Evolutionary conservation across 371 early-diverging fungal genomes (phyloP).

Genomic region (Mortierella sp.): DNA sequence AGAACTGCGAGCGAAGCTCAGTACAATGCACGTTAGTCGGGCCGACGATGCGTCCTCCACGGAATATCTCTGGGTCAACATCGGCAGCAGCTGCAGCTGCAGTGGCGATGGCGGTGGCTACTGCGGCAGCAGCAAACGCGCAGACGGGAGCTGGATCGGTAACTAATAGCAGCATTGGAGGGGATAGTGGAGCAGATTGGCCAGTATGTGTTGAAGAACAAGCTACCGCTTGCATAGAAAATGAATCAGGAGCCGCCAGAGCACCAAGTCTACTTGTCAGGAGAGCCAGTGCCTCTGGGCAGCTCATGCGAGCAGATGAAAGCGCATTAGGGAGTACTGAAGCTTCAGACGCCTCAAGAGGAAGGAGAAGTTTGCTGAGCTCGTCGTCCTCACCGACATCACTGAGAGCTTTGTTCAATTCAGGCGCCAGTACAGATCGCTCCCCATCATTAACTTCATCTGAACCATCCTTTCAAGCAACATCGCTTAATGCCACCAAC

Average conservation of each 20-base stretch:
- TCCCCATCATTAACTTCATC: constrained; percentile 18
- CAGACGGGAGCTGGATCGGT: constrained; percentile 6
- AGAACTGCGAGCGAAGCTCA: constrained; percentile 46
- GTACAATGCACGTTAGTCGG: constrained; percentile 52
- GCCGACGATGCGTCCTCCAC: constrained; percentile 49
- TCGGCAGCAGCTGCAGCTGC: constrained; percentile 53
- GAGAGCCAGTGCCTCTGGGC: constrained; percentile 47
- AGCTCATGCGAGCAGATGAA: constrained; percentile 36
- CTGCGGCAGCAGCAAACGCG: constrained; percentile 37
- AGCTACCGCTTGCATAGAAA: neutral
- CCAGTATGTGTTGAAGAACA: constrained; percentile 3
- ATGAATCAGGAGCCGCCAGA: constrained; percentile 9
- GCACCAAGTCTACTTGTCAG: constrained; percentile 19
- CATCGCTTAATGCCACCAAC: neutral
- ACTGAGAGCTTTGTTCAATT: constrained; percentile 35
- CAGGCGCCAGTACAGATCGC: constrained; percentile 18
- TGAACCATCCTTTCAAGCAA: constrained; percentile 5
- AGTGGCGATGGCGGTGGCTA: constrained; percentile 44
- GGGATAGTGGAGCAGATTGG: neutral
- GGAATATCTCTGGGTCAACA: constrained; percentile 45
- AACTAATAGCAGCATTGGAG: neutral
- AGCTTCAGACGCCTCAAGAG: neutral
- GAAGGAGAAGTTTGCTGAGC: constrained; percentile 25
- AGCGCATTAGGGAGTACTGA: constrained; percentile 3
- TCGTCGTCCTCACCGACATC: constrained; percentile 54